Evolutionary conservation across 352 stramenopile species (phyloP), one percentile per base, ranked within the genome.

Genomic region (Globisporangium orthogonon): DNA sequence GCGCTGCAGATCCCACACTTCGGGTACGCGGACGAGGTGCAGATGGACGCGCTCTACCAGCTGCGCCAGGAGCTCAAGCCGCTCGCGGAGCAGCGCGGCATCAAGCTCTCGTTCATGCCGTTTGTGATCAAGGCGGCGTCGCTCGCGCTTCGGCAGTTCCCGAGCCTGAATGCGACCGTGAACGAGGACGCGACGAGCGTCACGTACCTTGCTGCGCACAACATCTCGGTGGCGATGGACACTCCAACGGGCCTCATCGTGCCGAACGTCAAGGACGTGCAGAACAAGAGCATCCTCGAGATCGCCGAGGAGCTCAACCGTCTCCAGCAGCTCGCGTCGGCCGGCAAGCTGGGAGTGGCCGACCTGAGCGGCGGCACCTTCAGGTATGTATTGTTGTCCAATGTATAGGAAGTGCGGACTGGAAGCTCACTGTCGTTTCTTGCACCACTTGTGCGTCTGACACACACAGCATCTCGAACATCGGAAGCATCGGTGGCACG

Each of bases 151-250:
- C 90, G 83, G 52, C 74, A 97, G 51, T 98, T 92, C 69, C 97
- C 97, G 14, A 74, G 83, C 10, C 65, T 99, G 31, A 99, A 99
- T 62, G 83, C 91, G 40, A 91, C 82, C 14, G 86, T 97, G 18
- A 95, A 85, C 52, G 72, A 83, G 14, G 87, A 94, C 41, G 72
- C 89, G 50, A 91, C 80, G 31, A 77, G 83, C 41, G 66, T 99
- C 44, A 96, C 78, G 6, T 79, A 98, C 52, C 69, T 98, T 41
- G 78, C 75, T 2, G 69, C 88, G 35, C 97, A 99, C 78, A 98
- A 99, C 71, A 98, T 99, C 64, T 98, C 95, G 33, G 83, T 99
- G 45, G 97, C 97, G 29, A 98, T 99, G 87, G 97, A 99, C 72
- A 99, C 96, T 0, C 87, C 92, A 0, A 80, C 82, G 39, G 97